Evolutionary conservation across 179 eudicot species (phyloP).

Genomic region (Drosera spatulata): DNA sequence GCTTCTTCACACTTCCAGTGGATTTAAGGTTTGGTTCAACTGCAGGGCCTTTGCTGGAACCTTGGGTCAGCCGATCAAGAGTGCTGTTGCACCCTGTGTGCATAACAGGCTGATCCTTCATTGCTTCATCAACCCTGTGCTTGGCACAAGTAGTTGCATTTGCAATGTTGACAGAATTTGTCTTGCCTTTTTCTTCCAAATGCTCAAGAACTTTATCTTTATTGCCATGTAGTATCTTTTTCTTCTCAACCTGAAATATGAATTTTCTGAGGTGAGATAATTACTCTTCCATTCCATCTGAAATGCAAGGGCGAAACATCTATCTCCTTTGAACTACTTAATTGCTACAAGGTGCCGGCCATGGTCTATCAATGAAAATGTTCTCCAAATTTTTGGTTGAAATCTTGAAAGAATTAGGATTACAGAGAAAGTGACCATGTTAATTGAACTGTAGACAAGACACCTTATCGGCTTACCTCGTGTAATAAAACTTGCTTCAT

Average conservation of each 20-base stretch:
- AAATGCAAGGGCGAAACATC: background rate
- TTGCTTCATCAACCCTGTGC: conserved; percentile 14
- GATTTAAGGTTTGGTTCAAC: conserved; percentile 21
- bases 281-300: no score
- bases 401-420: no score
- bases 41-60: conserved; percentile 16
- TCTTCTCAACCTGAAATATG: conserved; percentile 71
- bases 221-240: conserved; percentile 57
- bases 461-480: conserved; percentile 51
- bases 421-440: no score
- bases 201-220: conserved; percentile 14
- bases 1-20: conserved; percentile 39
- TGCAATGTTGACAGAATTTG: conserved; percentile 15
- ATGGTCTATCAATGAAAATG: no score
- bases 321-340: background rate
- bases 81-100: conserved; percentile 4
- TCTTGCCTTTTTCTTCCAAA: conserved; percentile 13
- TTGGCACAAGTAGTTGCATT: conserved; percentile 5
- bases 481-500: conserved; percentile 82
- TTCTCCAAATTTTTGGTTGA: no score
- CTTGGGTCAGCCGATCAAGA: conserved; percentile 16
- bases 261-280: conserved; percentile 2
- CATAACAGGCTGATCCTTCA: conserved; percentile 7
- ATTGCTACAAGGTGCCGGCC: background rate
- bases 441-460: background rate